Conservation (phyloP, 805 yeast species). For the Candida stauntonica region DNA sequence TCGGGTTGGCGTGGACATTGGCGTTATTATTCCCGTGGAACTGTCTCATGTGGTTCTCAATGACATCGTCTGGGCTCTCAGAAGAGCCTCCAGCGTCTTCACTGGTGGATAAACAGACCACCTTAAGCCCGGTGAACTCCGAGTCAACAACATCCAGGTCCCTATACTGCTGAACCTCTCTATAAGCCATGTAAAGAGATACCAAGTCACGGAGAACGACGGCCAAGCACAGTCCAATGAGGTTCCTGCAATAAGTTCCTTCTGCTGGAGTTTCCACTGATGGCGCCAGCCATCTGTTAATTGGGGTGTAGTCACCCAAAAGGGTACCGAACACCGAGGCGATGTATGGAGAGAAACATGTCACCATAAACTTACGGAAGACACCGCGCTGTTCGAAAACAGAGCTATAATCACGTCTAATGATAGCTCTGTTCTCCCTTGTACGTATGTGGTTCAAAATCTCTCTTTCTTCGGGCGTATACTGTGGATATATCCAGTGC, state of each 20-base stretch:
- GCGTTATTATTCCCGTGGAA: not conserved
- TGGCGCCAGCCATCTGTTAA: constrained; percentile 22
- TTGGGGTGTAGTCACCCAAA: constrained; percentile 21
- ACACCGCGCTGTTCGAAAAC: constrained; percentile 3
- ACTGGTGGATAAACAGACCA: constrained; percentile 1
- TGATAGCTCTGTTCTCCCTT: not conserved
- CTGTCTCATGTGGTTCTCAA: constrained; percentile 1
- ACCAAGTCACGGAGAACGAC: constrained; percentile 30
- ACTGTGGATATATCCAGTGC: constrained; percentile 6
- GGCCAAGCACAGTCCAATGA: constrained; percentile 31
- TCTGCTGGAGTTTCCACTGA: constrained; percentile 35
- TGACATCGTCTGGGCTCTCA: not conserved
- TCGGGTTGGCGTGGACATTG: too few relatives aligned
- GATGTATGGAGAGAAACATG: constrained; percentile 8
- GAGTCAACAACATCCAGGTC: constrained; percentile 20
- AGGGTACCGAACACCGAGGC: constrained; percentile 8
- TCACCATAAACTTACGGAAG: not conserved
- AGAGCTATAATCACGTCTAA: constrained; percentile 1
- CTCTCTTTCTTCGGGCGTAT: constrained; percentile 3
- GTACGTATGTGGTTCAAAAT: not conserved
- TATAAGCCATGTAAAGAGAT: constrained; percentile 32
- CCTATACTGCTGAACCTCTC: constrained; percentile 27
- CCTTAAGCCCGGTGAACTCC: constrained; percentile 8
- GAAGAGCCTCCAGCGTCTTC: too few relatives aligned
- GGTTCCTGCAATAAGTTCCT: constrained; percentile 29